Conservation (phyloP, 2,329 filamentous ascomycete genomes). For the Raffaelea ambrosiae region DNA sequence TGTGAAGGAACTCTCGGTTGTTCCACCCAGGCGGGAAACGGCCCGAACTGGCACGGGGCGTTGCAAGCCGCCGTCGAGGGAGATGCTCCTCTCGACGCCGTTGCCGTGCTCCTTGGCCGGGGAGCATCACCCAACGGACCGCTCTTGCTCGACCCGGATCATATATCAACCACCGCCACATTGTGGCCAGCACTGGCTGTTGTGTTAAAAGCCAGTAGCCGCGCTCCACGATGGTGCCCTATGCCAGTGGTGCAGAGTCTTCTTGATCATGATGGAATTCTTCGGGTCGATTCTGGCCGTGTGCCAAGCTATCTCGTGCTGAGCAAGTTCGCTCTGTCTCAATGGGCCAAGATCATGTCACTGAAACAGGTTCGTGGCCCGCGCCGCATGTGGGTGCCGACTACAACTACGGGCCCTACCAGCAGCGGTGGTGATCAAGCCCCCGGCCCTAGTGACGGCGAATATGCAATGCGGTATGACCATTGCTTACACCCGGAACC, state of each 20-base stretch:
- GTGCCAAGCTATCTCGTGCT: too few species aligned
- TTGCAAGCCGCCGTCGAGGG: constrained; percentile 1
- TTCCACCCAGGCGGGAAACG: not conserved
- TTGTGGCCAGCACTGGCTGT: constrained; percentile 6
- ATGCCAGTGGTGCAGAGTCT: constrained; percentile 5
- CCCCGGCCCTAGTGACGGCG: too few species aligned
- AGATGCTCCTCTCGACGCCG: not conserved
- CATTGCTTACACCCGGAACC: constrained; percentile 9
- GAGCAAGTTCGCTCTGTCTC: not conserved
- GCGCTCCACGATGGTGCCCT: constrained; percentile 9
- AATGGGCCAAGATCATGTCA: constrained; percentile 3
- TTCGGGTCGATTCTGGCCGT: not conserved
- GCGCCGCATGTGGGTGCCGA: not conserved
- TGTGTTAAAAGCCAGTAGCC: constrained; percentile 2
- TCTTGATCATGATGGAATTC: not conserved
- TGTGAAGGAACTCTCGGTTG: not conserved
- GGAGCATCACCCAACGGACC: not conserved
- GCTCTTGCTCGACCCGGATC: not conserved
- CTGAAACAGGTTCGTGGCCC: constrained; percentile 9
- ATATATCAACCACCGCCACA: not conserved
- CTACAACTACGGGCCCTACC: not conserved
- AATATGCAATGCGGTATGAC: constrained; percentile 3
- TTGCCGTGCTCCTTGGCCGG: constrained; percentile 1
- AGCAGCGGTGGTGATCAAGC: too few species aligned
- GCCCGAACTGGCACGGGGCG: not conserved